phyloP scores from a whole-genome alignment of 345 rosid genomes.

The Arabidopsis arenosa region DNA sequence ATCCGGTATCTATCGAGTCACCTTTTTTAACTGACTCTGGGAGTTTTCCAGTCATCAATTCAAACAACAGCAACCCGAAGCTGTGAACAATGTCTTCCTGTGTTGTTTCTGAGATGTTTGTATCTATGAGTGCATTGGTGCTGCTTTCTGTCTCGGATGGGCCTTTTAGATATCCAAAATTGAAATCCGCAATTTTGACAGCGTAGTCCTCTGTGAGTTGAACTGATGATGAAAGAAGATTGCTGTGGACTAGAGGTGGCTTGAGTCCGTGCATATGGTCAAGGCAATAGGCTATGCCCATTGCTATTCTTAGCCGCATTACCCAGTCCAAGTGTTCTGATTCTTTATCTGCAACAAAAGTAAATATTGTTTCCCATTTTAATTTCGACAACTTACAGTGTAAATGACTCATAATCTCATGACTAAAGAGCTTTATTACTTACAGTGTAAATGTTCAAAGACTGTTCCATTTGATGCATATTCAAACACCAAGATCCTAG shows the following conservation, averaged over 20 bases:
- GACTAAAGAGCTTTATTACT: slow-evolving; percentile 43
- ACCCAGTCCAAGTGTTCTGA: slow-evolving; percentile 92
- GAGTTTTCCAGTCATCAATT: slow-evolving; percentile 74
- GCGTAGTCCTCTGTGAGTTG: slow-evolving; percentile 93
- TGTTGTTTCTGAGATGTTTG: slow-evolving; percentile 25
- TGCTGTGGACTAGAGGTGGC: slow-evolving; percentile 65
- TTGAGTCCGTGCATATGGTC: slow-evolving; percentile 85
- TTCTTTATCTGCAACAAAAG: slow-evolving; percentile 69
- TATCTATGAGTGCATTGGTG: slow-evolving; percentile 45
- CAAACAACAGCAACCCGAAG: slow-evolving; percentile 75
- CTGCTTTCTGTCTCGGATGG: slow-evolving; percentile 45
- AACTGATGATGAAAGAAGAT: slow-evolving; percentile 64
- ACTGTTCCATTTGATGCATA: slow-evolving; percentile 95
- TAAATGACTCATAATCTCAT: neutral
- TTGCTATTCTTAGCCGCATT: slow-evolving; percentile 74
- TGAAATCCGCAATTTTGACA: slow-evolving; percentile 68
- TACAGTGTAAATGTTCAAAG: slow-evolving; percentile 92
- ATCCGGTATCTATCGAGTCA: slow-evolving; percentile 49
- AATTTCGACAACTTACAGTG: neutral
- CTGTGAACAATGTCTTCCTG: slow-evolving; percentile 58
- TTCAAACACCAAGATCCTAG: slow-evolving; percentile 95
- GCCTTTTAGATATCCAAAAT: slow-evolving; percentile 53
- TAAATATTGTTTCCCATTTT: neutral
- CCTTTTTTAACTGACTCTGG: slow-evolving; percentile 52
- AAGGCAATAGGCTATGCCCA: slow-evolving; percentile 91